phyloP scores from a whole-genome alignment of 2,329 filamentous ascomycete genomes.

The Phoma sp. region DNA sequence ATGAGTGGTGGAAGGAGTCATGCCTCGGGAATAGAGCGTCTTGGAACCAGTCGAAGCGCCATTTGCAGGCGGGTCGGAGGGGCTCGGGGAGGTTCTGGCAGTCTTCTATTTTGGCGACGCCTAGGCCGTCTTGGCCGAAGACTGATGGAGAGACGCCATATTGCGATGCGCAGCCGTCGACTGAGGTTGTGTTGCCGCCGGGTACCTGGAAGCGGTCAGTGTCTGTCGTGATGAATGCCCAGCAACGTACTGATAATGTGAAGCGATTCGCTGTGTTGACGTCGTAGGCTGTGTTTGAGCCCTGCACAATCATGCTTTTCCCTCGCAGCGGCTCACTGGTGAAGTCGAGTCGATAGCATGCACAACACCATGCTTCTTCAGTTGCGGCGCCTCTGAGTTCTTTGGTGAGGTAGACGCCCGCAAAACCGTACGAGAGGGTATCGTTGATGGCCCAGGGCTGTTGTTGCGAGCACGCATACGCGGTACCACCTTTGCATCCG shows the following conservation, averaged over 20 bases:
- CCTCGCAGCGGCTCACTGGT: constrained; percentile 62
- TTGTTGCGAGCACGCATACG: constrained; percentile 66
- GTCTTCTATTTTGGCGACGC: constrained; percentile 39
- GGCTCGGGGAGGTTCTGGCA: constrained; percentile 43
- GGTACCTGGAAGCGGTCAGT: constrained; percentile 31
- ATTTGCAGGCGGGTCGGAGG: constrained; percentile 37
- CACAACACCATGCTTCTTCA: constrained; percentile 70
- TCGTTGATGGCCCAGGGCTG: constrained; percentile 67
- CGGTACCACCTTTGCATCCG: constrained; percentile 63
- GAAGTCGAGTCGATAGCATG: constrained; percentile 68
- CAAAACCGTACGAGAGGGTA: constrained; percentile 67
- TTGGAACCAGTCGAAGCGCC: constrained; percentile 47
- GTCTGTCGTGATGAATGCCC: background rate
- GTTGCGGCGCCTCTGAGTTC: constrained; percentile 49
- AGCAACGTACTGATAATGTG: constrained; percentile 41
- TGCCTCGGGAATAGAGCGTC: constrained; percentile 45
- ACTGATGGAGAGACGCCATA: constrained; percentile 42
- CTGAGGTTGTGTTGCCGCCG: constrained; percentile 45
- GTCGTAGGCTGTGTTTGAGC: constrained; percentile 64
- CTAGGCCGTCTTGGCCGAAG: constrained; percentile 38
- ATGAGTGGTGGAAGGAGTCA: background rate
- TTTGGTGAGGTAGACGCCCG: constrained; percentile 61
- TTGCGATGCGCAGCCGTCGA: constrained; percentile 42
- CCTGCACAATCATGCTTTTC: constrained; percentile 70
- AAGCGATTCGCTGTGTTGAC: constrained; percentile 43